Base-by-base conservation (phyloP, 768 basidiomycete genomes). In the Hygrocybe punicea region DNA sequence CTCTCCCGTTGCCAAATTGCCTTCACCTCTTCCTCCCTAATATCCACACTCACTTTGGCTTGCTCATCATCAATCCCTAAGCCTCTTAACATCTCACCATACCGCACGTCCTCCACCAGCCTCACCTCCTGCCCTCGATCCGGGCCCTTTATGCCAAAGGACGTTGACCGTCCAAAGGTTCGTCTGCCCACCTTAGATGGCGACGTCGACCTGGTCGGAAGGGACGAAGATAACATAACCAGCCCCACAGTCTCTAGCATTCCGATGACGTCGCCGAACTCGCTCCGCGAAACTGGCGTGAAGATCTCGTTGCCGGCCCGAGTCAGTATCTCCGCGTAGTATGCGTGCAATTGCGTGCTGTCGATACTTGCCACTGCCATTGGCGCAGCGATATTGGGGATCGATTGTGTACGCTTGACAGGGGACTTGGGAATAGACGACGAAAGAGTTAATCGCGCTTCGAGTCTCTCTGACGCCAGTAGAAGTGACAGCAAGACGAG, bases 211-310 rank as follows among this genome's bases (percentile, higher is more conserved):
- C 60, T 51, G 59, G 19, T 70, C 60, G 45, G 63, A 58, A 51
- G 66, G 51, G 58, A 66, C 53, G 68, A 73, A 10, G 73, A 75
- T 3, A 79, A 60, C 49, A 77, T 74, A 8, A 87, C 71, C 6
- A 90, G 74, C 2, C 91, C 91, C 6, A 81, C 78, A 3, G 86
- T 88, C 70, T 93, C 91, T 36, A 93, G 72, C 48, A 92, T 73
- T 23, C 82, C 80, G 1, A 88, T 64, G 3, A 93, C 75, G 61
- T 93, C 91, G 0, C 78, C 74, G 60, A 93, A 91, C 63, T 92
- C 90, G 66, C 82, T 88, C 8, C 87, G 78, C 9, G 86, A 88
- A 2, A 87, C 88, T 3, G 86, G 77, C 2, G 79, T 72, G 59
- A 90, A 86, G 4, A 82, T 67, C 14, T 78, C 80, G 14, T 71